Evolutionary conservation across 1,284 basidiomycete genomes (phyloP), one percentile per base, ranked within the genome.

Genomic region (Pascua sp.): DNA sequence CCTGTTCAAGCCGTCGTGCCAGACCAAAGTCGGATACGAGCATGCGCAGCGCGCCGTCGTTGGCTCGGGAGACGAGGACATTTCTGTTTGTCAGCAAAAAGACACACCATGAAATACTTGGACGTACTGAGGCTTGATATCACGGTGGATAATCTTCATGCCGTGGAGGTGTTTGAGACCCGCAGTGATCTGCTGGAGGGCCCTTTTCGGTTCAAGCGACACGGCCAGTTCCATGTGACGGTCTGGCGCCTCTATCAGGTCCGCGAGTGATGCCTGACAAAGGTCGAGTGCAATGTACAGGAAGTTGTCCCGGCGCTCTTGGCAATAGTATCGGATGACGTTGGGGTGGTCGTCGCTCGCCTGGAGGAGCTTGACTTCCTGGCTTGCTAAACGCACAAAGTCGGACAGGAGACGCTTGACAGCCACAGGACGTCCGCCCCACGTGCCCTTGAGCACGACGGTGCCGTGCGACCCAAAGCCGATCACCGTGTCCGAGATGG

Each of bases 301-400:
- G 81, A 98, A 98, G 70, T 90, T 91, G 42, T 87, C 86, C 18
- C 90, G 87, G 1, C 89, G 83, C 79, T 98, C 95, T 81, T 98
- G 93, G 78, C 93, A 98, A 77, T 93, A 98, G 77, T 98, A 95
- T 56, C 95, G 86, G 64, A 98, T 95, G 67, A 98, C 94, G 76
- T 98, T 98, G 5, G 93, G 92, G 69, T 98, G 96, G 73, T 97
- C 92, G 78, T 98, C 96, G 43, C 90, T 91, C 71, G 97, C 94
- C 78, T 95, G 91, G 2, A 98, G 82, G 45, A 98, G 85, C 70
- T 86, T 88, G 24, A 98, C 94, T 80, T 98, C 96, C 56, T 95
- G 90, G 10, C 88, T 85, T 1, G 95, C 94, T 39, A 98, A 85
- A 0, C 91, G 93, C 49, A 96, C 91, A 72, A 98, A 98, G 75